phyloP scores from a whole-genome alignment of 2,329 filamentous ascomycete genomes.

The Epichloe brachyelytri region DNA sequence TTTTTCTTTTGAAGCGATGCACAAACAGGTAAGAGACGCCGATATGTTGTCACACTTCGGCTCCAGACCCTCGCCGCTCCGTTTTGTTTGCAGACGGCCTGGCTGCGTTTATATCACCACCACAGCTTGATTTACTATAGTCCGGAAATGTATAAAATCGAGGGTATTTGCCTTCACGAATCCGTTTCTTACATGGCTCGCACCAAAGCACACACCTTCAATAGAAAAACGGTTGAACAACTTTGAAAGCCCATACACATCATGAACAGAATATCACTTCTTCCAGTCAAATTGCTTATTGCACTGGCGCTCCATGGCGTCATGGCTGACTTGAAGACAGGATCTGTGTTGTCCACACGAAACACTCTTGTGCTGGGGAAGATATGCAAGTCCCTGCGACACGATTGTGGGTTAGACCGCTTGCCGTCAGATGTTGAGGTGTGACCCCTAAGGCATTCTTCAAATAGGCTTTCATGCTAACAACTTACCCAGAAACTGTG shows the following conservation, averaged over 20 bases:
- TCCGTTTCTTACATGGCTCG: neutral
- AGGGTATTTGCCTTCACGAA: neutral
- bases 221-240: neutral
- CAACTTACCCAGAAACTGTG: conserved; percentile 2
- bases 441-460: neutral
- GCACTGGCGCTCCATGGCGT: neutral
- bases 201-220: neutral
- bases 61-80: neutral
- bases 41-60: neutral
- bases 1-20: neutral
- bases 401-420: conserved; percentile 2
- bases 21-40: neutral
- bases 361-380: conserved; percentile 4
- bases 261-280: neutral
- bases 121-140: neutral
- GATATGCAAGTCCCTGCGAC: conserved; percentile 4
- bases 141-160: neutral
- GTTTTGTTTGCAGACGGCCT: neutral
- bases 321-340: neutral
- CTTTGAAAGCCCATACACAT: neutral
- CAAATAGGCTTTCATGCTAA: neutral
- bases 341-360: neutral
- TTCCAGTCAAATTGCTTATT: neutral
- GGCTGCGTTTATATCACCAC: neutral
- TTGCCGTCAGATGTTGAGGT: conserved; percentile 5